Evolutionary conservation across 2,329 filamentous ascomycete genomes (phyloP).

Genomic region (Chaetothyriales sp.): DNA sequence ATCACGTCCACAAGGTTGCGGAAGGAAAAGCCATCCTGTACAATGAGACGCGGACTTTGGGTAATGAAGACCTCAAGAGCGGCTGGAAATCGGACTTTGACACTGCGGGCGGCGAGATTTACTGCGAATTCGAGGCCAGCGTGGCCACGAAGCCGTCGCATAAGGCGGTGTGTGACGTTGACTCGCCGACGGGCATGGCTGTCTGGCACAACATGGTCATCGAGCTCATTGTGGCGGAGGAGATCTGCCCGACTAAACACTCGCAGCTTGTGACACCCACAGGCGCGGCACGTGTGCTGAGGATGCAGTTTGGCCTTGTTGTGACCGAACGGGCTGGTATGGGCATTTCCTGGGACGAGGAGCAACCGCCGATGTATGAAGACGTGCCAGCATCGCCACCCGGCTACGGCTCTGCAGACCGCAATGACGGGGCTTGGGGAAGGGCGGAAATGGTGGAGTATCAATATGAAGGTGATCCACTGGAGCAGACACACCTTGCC

Average conservation of each 20-base stretch:
- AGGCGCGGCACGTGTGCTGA: conserved; percentile 74
- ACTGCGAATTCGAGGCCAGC: conserved; percentile 61
- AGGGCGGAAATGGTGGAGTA: conserved; percentile 36
- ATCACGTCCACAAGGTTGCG: conserved; percentile 55
- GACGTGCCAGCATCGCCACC: conserved; percentile 83
- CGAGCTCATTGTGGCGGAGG: conserved; percentile 87
- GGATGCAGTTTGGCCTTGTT: conserved; percentile 76
- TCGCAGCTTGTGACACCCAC: conserved; percentile 69
- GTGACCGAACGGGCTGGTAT: conserved; percentile 75
- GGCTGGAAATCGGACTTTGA: conserved; percentile 81
- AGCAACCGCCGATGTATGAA: conserved; percentile 84
- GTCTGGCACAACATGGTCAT: conserved; percentile 76
- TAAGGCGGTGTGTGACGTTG: conserved; percentile 65
- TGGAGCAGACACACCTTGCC: conserved; percentile 36
- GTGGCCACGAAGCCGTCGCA: conserved; percentile 40
- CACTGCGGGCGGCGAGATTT: conserved; percentile 57
- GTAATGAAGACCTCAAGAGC: conserved; percentile 64
- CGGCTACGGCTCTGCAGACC: conserved; percentile 40
- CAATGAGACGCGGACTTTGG: conserved; percentile 62
- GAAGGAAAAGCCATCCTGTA: conserved; percentile 59
- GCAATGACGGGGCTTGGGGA: conserved; percentile 22
- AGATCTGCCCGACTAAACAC: conserved; percentile 59
- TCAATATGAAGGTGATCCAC: conserved; percentile 25
- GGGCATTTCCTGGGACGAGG: conserved; percentile 93
- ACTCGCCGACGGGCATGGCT: conserved; percentile 58